Percentiles rank a stretch among this genome's conserved stretches.
These are phyloP conservation scores for Vitis riparia DNA, from an alignment of 164 flowering plant genomes.

Conservation along the genomic window DNA sequence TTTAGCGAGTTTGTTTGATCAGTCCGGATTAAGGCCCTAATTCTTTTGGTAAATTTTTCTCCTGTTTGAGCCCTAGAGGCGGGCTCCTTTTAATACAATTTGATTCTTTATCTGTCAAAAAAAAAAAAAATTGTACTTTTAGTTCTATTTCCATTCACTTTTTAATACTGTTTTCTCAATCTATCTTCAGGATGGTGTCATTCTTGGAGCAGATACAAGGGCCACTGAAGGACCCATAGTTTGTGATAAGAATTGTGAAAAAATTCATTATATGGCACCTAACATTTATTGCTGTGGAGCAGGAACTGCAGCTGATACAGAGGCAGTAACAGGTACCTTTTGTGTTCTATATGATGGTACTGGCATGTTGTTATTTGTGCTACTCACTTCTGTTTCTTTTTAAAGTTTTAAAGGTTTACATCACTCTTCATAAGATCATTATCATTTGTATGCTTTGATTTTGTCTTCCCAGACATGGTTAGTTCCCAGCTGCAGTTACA, in stretches of 20 bases:
- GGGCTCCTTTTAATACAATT: too few species aligned
- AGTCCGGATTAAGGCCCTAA: too few species aligned
- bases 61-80: too few species aligned
- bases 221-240: slow-evolving; percentile 98
- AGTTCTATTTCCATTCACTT: neutral
- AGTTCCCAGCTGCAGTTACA: slow-evolving; percentile 54
- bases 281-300: slow-evolving; percentile 97
- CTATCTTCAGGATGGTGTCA: slow-evolving; percentile 80
- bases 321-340: slow-evolving; percentile 86
- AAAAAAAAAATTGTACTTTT: neutral
- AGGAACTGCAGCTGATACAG: slow-evolving; percentile 97
- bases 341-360: neutral
- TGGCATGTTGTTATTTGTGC: neutral
- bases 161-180: neutral
- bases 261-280: slow-evolving; percentile 98
- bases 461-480: too few species aligned
- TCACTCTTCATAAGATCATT: neutral
- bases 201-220: slow-evolving; percentile 96
- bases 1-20: too few species aligned
- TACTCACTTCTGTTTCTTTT: neutral
- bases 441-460: too few species aligned
- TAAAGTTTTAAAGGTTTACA: neutral
- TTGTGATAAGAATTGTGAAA: slow-evolving; percentile 92
- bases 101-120: too few species aligned
- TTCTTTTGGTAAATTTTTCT: too few species aligned